phyloP scores from a whole-genome alignment of 345 rosid genomes.

The Bretschneidera sinensis region DNA sequence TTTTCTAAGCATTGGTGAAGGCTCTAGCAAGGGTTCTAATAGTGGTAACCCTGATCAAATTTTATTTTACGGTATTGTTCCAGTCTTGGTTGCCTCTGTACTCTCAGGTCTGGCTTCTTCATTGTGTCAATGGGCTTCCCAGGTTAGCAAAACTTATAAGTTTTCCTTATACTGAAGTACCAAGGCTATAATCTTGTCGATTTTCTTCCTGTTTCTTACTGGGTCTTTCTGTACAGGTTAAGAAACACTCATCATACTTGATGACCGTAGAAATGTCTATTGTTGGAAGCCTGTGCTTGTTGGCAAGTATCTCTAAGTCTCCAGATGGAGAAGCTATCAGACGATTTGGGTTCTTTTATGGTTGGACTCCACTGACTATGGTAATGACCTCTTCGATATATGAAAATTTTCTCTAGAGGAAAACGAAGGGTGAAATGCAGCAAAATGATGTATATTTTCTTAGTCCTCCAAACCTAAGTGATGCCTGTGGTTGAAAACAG shows the following conservation, averaged over 20 bases:
- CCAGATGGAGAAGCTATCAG: conserved; percentile 96
- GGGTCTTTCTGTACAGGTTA: conserved; percentile 49
- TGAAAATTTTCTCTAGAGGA: not conserved
- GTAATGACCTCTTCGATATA: conserved; percentile 34
- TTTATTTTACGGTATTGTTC: conserved; percentile 83
- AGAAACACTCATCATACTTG: conserved; percentile 89
- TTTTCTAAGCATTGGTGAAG: conserved; percentile 93
- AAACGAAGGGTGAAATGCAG: too few relatives aligned
- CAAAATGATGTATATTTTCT: not conserved
- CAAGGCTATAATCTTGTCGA: not conserved
- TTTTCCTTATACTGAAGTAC: not conserved
- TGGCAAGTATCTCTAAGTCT: conserved; percentile 74
- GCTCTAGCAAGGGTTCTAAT: conserved; percentile 65
- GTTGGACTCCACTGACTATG: conserved; percentile 87
- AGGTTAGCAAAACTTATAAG: conserved; percentile 36
- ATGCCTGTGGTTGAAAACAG: not conserved
- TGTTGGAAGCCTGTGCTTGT: conserved; percentile 87
- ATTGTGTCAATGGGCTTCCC: conserved; percentile 97
- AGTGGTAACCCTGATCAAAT: conserved; percentile 52
- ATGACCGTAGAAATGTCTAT: conserved; percentile 98
- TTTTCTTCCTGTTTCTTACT: conserved; percentile 6
- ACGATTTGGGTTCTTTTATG: conserved; percentile 75
- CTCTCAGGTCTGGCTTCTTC: conserved; percentile 97
- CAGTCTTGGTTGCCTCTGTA: conserved; percentile 88
- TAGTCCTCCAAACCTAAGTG: too few relatives aligned